These are phyloP conservation scores for Tilletia setariae DNA, from an alignment of 1,284 basidiomycete genomes.

Conservation along the genomic window DNA sequence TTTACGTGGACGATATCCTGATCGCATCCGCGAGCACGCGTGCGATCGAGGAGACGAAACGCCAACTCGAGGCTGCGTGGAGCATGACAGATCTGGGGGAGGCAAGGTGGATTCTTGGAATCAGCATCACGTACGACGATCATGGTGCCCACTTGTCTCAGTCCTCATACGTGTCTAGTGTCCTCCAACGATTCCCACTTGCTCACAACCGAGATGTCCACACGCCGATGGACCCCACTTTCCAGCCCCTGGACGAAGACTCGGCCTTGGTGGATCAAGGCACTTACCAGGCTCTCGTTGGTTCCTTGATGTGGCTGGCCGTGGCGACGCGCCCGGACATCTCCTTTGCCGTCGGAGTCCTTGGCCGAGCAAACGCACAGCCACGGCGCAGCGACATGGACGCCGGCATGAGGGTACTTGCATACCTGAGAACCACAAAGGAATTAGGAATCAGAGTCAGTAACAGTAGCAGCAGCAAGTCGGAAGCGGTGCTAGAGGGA, in stretches of 20 bases:
- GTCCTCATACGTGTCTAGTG: background rate
- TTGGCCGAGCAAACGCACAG: conserved; percentile 48
- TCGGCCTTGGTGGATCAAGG: background rate
- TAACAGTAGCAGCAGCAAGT: background rate
- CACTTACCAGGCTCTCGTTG: conserved; percentile 35
- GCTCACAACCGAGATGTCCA: background rate
- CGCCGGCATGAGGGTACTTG: conserved; percentile 56
- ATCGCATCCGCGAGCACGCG: background rate
- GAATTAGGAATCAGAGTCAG: background rate
- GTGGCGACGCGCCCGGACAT: conserved; percentile 58
- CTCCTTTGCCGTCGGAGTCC: conserved; percentile 54
- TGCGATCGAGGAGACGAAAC: too few relatives aligned
- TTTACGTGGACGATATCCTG: too few relatives aligned
- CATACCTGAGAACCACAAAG: conserved; percentile 53
- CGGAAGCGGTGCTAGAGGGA: conserved; percentile 2
- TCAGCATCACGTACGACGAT: background rate
- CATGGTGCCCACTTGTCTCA: background rate
- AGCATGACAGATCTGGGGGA: background rate
- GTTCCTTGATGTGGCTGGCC: conserved; percentile 57
- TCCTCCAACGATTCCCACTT: background rate
- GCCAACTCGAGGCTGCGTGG: background rate
- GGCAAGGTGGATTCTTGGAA: background rate
- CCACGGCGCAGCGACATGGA: conserved; percentile 56
- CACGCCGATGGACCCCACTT: background rate
- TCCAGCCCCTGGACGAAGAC: background rate